phyloP scores from a whole-genome alignment of 345 rosid species.

The Dipteronia sinensis region DNA sequence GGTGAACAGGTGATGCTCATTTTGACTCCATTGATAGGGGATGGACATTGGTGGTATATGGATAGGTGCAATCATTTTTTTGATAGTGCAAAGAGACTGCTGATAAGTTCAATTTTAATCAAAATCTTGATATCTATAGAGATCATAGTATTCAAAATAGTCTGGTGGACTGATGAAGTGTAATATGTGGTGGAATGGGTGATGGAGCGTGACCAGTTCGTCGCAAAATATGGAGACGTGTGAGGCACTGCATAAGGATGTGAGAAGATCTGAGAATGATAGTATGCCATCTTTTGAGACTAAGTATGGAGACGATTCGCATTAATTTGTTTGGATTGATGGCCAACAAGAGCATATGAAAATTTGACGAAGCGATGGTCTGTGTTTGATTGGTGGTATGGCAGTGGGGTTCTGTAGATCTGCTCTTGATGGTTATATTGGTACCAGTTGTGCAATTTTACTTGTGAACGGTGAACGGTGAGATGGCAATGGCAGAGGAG shows the following conservation, averaged over 20 bases:
- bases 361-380: too few species aligned
- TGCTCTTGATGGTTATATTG: too few species aligned
- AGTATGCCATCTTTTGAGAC: background rate
- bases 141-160: background rate
- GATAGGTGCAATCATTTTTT: background rate
- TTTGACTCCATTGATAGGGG: background rate
- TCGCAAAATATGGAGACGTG: background rate
- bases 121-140: background rate
- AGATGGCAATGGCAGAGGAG: too few species aligned
- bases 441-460: too few species aligned
- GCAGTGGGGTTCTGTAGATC: too few species aligned
- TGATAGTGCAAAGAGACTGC: background rate
- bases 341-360: too few species aligned
- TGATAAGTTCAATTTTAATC: background rate
- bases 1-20: too few species aligned
- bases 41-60: background rate
- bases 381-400: too few species aligned
- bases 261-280: background rate
- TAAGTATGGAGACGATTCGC: too few species aligned
- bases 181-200: background rate
- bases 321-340: too few species aligned
- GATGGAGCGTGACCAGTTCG: background rate
- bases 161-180: background rate
- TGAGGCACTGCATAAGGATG: background rate
- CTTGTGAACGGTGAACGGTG: too few species aligned